phyloP scores from a whole-genome alignment of 2,329 filamentous ascomycete genomes.

The Apiospora aurea region DNA sequence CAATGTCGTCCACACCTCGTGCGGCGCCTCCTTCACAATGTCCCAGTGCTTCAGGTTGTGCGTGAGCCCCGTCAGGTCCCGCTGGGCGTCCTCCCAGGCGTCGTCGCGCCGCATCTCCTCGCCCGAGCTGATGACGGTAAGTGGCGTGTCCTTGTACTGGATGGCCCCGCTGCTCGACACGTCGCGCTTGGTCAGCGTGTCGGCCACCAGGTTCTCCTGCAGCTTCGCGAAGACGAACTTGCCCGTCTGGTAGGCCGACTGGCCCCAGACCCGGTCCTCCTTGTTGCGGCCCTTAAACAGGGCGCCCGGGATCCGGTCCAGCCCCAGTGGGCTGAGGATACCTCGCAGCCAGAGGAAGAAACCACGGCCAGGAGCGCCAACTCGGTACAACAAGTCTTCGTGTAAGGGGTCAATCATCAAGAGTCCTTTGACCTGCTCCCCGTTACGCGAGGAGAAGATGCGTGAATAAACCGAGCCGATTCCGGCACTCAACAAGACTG shows the following conservation, averaged over 20 bases:
- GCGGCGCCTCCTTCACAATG: slow-evolving; percentile 82
- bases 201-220: slow-evolving; percentile 90
- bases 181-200: slow-evolving; percentile 84
- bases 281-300: slow-evolving; percentile 82
- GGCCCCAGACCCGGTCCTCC: slow-evolving; percentile 85
- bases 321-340: slow-evolving; percentile 83
- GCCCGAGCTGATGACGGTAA: slow-evolving; percentile 85
- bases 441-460: slow-evolving; percentile 87
- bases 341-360: slow-evolving; percentile 89
- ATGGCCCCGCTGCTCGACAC: slow-evolving; percentile 80
- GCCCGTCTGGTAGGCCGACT: slow-evolving; percentile 77
- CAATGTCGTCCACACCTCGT: slow-evolving; percentile 82
- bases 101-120: slow-evolving; percentile 69
- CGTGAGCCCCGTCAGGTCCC: slow-evolving; percentile 82
- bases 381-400: slow-evolving; percentile 77
- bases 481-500: slow-evolving; percentile 81
- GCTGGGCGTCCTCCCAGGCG: slow-evolving; percentile 84
- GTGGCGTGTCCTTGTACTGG: slow-evolving; percentile 75
- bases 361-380: slow-evolving; percentile 73
- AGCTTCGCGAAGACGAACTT: slow-evolving; percentile 90
- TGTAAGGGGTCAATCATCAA: slow-evolving; percentile 89
- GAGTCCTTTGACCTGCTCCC: slow-evolving; percentile 76
- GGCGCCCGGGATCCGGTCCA: slow-evolving; percentile 81
- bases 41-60: slow-evolving; percentile 84
- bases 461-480: slow-evolving; percentile 88